Evolutionary conservation across 2,329 filamentous ascomycete genomes (phyloP).

Genomic region (Fusarium sp.): DNA sequence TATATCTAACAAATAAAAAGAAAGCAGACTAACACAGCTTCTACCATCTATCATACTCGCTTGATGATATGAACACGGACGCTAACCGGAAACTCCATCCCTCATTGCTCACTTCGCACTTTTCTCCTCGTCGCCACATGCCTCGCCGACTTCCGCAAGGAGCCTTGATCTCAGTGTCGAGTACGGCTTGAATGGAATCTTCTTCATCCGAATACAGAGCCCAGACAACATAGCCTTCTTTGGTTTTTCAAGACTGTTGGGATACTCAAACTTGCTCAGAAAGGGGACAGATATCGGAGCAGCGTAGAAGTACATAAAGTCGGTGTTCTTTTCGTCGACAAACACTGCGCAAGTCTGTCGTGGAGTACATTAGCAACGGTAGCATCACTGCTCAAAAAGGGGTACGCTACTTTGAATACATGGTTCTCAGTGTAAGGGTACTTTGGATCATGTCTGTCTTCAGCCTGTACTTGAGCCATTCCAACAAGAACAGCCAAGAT

Average conservation of each 20-base stretch:
- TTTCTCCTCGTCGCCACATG: neutral
- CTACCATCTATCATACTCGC: too few species aligned
- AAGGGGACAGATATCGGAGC: slow-evolving; percentile 33
- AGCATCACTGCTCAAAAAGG: neutral
- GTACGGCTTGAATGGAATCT: slow-evolving; percentile 34
- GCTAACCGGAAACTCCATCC: neutral
- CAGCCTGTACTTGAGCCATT: slow-evolving; percentile 40
- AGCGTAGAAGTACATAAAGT: slow-evolving; percentile 39
- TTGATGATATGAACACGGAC: too few species aligned
- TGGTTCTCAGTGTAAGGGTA: neutral
- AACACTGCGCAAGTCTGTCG: slow-evolving; percentile 31
- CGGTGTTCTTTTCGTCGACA: slow-evolving; percentile 33
- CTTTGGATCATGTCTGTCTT: slow-evolving; percentile 3
- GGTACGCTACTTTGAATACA: slow-evolving; percentile 30
- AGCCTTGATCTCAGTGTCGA: slow-evolving; percentile 30
- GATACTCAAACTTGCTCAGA: slow-evolving; percentile 42
- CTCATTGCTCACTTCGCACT: neutral
- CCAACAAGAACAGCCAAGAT: slow-evolving; percentile 41
- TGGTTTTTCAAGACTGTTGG: slow-evolving; percentile 15
- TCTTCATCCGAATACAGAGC: slow-evolving; percentile 21
- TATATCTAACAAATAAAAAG: too few species aligned
- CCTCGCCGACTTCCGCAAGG: slow-evolving; percentile 8
- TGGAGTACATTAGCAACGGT: neutral
- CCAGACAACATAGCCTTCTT: neutral
- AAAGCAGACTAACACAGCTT: too few species aligned